These are phyloP conservation scores for Xylaria bambusicola DNA, from an alignment of 495 filamentous ascomycete species.

Conservation along the genomic window DNA sequence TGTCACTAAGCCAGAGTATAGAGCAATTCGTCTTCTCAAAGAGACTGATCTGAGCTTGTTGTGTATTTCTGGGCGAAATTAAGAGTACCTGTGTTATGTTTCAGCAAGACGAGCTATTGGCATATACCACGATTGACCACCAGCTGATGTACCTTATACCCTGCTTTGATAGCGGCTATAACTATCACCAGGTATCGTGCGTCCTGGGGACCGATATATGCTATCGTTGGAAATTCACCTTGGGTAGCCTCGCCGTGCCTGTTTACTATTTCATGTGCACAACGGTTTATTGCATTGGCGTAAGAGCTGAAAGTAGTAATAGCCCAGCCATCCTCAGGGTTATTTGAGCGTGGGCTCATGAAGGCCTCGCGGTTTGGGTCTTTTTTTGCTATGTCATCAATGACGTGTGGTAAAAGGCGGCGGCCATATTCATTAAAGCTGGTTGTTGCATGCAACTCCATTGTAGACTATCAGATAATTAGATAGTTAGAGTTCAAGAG, in stretches of 20 bases:
- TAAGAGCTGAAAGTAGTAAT: slow-evolving; percentile 45
- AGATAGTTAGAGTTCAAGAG: too few species aligned
- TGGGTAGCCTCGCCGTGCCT: slow-evolving; percentile 33
- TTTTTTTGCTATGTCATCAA: slow-evolving; percentile 48
- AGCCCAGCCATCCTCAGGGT: slow-evolving; percentile 47
- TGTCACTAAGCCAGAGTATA: slow-evolving; percentile 13
- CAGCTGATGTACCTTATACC: slow-evolving; percentile 30
- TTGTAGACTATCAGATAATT: background rate
- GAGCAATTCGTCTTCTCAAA: slow-evolving; percentile 25
- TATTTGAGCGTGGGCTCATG: slow-evolving; percentile 29
- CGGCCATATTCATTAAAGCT: slow-evolving; percentile 15
- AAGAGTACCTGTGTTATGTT: slow-evolving; percentile 33
- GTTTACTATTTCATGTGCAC: slow-evolving; percentile 47
- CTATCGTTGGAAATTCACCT: slow-evolving; percentile 36
- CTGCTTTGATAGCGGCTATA: slow-evolving; percentile 42
- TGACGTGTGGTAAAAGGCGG: slow-evolving; percentile 39
- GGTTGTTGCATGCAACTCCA: background rate
- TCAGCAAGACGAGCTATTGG: background rate
- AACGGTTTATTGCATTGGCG: slow-evolving; percentile 51
- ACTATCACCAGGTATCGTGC: slow-evolving; percentile 46
- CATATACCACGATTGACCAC: too few species aligned
- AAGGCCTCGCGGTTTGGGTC: slow-evolving; percentile 43
- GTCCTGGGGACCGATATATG: slow-evolving; percentile 49
- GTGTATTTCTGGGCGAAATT: slow-evolving; percentile 33
- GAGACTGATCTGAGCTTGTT: slow-evolving; percentile 21